Base-by-base conservation (phyloP, 1,284 basidiomycete species). In the Chalciporus sp. region DNA sequence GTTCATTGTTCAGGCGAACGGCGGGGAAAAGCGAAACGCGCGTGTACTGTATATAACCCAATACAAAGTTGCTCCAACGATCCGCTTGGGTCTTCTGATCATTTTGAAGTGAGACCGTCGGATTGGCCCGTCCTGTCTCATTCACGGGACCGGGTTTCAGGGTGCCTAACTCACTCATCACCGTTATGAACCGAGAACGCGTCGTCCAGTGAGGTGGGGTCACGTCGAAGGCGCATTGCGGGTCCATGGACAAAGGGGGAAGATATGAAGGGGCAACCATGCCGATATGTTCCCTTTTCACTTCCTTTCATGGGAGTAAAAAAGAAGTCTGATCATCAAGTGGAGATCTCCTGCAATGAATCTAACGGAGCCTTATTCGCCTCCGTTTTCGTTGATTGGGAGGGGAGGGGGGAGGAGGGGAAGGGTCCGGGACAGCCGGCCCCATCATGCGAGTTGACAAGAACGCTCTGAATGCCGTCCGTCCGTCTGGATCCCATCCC, bases 101-200 rank as follows among this genome's bases (percentile, higher is more conserved):
- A 23, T 3, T 27, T 33, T 16, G 28, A 5, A 39, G 20, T 43
- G 3, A 12, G 20, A 19, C 27, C 33, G 20, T 14, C 12, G 4
- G 29, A 17, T 19, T 29, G 53, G 53, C 42, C 53, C 29, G 52
- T 28, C 52, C 37, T 46, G 17, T 23, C 45, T 42, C 26, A 40
- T 33, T 42, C 43, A 51, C 63, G 61, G 63, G 53, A 48, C 65
- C 62, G 61, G 42, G 23, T 17, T 23, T 40, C 46, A 61, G 54
- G 61, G 61, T 40, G 58, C 35, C 17, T 16, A 29, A 40, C 26
- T 23, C 6, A 23, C 6, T 10, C 28, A 39, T 47, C 42, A 29
- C 42, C 4, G 12, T 31, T 40, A 27, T 42, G 43, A 51, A 35
- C 53, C 51, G 49, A 49, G 40, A 51, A 46, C 49, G 51, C 47